Evolutionary conservation across 169 alveolate species (phyloP), one percentile per base, ranked within the genome.

Genomic region (Eimeria sp.): DNA sequence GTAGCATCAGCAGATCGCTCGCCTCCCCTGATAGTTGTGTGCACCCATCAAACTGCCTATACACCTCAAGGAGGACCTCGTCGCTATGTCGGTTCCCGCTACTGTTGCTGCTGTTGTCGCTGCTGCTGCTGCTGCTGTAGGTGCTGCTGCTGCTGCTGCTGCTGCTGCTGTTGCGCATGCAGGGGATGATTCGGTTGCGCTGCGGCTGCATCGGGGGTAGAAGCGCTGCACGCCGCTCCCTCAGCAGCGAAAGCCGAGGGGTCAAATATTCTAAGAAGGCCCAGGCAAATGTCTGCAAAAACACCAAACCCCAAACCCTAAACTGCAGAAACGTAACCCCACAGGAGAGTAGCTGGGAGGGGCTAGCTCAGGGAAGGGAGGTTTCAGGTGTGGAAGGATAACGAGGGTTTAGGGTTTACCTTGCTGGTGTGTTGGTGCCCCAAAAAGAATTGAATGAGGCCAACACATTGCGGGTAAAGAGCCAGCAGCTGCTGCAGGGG

Each of bases 401-500:
- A 25, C 1, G 10, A 61, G 5, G 70, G 70, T 61, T 61, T 61
- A 0, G 70, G 70, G 70, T 61, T 16, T 61, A 92, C 86, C 89
- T 75, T 57, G 95, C 95, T 75, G 20, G 95, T 92, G 84, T 92
- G 95, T 30, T 92, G 95, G 72, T 92, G 95, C 4, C 91, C 95
- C 4, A 92, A 63, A 73, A 92, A 92, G 73, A 92, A 92, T 91
- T 92, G 95, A 82, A 92, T 65, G 25, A 72, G 91, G 86, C 57
- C 87, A 3, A 92, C 84, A 65, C 91, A 65, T 57, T 84, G 63
- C 11, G 95, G 95, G n/a, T 76, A 51, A 34, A 61, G 65, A 14
- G 82, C 54, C 14, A 72, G 51, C 22, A 76, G 65, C 86, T 72
- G 91, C 70, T 76, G 87, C 84, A 92, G 84, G 70, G 91, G 34